Conservation (phyloP, 768 basidiomycete species). For the Suillus subaureus region DNA sequence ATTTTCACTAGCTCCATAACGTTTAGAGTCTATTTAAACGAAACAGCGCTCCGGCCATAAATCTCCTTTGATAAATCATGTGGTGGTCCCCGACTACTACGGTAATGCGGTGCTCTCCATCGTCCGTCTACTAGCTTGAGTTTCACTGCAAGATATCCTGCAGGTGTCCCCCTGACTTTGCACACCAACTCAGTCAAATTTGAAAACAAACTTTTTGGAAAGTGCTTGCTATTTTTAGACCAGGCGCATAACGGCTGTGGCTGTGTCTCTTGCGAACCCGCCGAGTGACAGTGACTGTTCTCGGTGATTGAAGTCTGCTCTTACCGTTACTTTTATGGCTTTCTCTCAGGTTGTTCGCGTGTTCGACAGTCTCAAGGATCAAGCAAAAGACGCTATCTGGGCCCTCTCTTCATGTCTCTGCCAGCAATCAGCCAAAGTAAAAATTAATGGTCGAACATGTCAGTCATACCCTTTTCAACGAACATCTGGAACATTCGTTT, state of each 20-base stretch:
- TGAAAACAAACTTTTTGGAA: too few relatives aligned
- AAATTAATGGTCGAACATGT: slow-evolving; percentile 96
- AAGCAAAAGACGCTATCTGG: slow-evolving; percentile 81
- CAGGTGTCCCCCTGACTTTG: too few relatives aligned
- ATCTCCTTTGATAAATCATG: not conserved
- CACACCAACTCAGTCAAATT: too few relatives aligned
- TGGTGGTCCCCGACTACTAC: not conserved
- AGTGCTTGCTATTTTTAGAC: not conserved
- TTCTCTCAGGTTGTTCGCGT: slow-evolving; percentile 38
- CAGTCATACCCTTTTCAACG: slow-evolving; percentile 34
- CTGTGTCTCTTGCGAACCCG: slow-evolving; percentile 9
- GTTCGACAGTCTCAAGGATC: slow-evolving; percentile 65
- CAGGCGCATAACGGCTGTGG: not conserved
- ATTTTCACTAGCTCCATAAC: not conserved
- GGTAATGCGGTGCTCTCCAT: not conserved
- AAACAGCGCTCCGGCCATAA: not conserved
- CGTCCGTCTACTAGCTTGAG: not conserved
- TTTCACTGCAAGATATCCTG: not conserved
- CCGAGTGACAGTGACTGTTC: not conserved
- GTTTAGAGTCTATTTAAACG: not conserved
- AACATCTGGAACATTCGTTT: slow-evolving; percentile 6
- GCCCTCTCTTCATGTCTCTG: slow-evolving; percentile 82
- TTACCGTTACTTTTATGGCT: slow-evolving; percentile 25
- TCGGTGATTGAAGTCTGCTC: not conserved
- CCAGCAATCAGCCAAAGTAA: slow-evolving; percentile 81